Conservation (phyloP, 2,329 filamentous ascomycete species). For the Pyricularia sp. region DNA sequence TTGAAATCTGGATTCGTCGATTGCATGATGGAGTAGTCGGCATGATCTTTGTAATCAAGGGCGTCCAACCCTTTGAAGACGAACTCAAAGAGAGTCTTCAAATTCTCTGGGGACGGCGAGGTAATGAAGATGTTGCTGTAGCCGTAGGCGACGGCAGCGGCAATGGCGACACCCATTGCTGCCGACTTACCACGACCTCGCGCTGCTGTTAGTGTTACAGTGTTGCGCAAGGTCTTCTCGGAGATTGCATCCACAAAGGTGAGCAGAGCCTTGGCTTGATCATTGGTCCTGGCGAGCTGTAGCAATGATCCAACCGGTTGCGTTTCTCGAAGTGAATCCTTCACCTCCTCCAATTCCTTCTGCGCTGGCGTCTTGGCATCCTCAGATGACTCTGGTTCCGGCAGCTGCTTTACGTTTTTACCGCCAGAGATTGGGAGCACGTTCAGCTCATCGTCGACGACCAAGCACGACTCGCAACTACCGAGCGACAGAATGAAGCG, state of each 20-base stretch:
- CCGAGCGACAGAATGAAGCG: conserved; percentile 91
- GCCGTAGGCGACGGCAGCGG: conserved; percentile 86
- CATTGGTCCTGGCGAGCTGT: conserved; percentile 77
- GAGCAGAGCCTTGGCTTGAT: conserved; percentile 93
- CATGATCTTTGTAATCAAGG: conserved; percentile 85
- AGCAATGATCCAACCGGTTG: conserved; percentile 81
- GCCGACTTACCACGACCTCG: conserved; percentile 96
- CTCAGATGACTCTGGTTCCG: conserved; percentile 65
- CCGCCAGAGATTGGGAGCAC: conserved; percentile 94
- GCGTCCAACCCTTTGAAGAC: conserved; percentile 98
- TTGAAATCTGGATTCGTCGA: conserved; percentile 98
- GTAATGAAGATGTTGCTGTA: conserved; percentile 99
- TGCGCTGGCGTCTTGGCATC: conserved; percentile 64
- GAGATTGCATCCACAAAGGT: conserved; percentile 95
- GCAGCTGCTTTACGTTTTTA: conserved; percentile 76
- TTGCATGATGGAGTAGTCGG: conserved; percentile 96
- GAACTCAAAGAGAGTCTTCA: conserved; percentile 98
- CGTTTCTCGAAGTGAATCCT: conserved; percentile 76
- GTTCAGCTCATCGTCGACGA: conserved; percentile 96
- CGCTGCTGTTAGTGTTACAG: conserved; percentile 85
- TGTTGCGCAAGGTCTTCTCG: conserved; percentile 90
- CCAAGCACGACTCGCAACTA: conserved; percentile 88
- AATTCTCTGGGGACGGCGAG: conserved; percentile 91
- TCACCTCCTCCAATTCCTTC: conserved; percentile 74
- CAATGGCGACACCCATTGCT: conserved; percentile 86